Percentiles rank a stretch among this genome's conserved stretches.
Evolutionary conservation across 1,284 basidiomycete genomes (phyloP).

Genomic region (Cystobasidiaceae sp.): DNA sequence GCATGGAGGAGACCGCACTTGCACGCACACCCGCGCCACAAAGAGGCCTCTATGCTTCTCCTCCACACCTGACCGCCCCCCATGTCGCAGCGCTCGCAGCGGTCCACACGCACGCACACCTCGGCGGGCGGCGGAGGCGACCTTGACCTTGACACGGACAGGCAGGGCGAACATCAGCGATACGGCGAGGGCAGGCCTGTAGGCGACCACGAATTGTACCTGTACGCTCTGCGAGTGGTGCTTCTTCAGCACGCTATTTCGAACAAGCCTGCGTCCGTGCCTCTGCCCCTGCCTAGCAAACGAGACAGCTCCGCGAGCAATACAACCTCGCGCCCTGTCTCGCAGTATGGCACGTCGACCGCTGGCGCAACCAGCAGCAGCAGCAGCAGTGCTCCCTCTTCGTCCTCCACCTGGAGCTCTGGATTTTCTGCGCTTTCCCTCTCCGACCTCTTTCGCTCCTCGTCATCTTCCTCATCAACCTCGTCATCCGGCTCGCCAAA

Average conservation of each 20-base stretch:
- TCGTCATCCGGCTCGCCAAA: background rate
- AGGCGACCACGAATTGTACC: conserved; percentile 37
- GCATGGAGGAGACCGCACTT: too few relatives aligned
- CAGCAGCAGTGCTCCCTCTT: background rate
- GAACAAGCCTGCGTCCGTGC: background rate
- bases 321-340: background rate
- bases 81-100: conserved; percentile 27
- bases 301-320: background rate
- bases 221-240: conserved; percentile 35
- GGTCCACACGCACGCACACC: too few relatives aligned
- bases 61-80: too few relatives aligned
- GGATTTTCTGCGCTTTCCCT: conserved; percentile 17
- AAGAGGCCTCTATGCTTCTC: too few relatives aligned
- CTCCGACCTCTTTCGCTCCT: conserved; percentile 20
- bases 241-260: conserved; percentile 32
- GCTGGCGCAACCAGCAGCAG: background rate
- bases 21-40: too few relatives aligned
- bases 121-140: too few relatives aligned
- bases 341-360: background rate
- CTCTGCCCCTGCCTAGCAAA: background rate
- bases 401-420: background rate
- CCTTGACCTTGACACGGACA: too few relatives aligned
- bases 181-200: background rate
- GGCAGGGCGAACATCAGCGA: background rate
- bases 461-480: background rate